phyloP scores from a whole-genome alignment of 2,329 filamentous ascomycete genomes.

The Elsinoe necatrix region DNA sequence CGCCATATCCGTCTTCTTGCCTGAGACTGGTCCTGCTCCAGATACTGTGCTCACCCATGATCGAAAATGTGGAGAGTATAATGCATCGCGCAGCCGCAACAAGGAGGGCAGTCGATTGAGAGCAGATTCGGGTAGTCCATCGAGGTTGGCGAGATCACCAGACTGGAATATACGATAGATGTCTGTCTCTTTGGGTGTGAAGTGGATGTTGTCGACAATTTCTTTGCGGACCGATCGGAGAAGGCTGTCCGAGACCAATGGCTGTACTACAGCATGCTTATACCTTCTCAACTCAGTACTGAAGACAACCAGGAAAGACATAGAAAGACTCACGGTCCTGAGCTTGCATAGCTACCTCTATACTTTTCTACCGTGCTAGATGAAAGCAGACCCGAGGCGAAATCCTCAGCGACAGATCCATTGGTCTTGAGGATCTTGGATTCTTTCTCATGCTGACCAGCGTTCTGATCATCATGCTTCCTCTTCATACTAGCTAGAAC shows the following conservation, averaged over 20 bases:
- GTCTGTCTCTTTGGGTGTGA: conserved; percentile 97
- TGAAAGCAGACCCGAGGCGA: conserved; percentile 59
- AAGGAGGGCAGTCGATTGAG: conserved; percentile 80
- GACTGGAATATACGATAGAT: conserved; percentile 99
- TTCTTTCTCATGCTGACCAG: conserved; percentile 27
- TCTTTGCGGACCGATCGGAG: conserved; percentile 81
- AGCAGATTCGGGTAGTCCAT: conserved; percentile 80
- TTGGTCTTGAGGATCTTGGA: conserved; percentile 27
- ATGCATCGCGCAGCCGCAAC: conserved; percentile 81
- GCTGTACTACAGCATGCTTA: conserved; percentile 82
- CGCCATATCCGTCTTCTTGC: conserved; percentile 95
- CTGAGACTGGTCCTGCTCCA: conserved; percentile 76
- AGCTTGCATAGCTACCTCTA: conserved; percentile 53
- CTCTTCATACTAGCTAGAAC: conserved; percentile 28
- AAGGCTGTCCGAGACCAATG: conserved; percentile 69
- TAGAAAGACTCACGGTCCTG: conserved; percentile 40
- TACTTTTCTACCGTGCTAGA: conserved; percentile 50
- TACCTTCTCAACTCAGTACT: conserved; percentile 45
- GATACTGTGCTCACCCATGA: conserved; percentile 83
- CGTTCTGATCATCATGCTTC: conserved; percentile 29
- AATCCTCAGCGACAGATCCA: conserved; percentile 41
- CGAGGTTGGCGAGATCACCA: conserved; percentile 91
- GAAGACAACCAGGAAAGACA: conserved; percentile 16
- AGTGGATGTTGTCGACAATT: conserved; percentile 75
- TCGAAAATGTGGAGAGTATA: conserved; percentile 86